Conservation (phyloP, 2,329 filamentous ascomycete genomes). For the Colletotrichum shisoi region DNA sequence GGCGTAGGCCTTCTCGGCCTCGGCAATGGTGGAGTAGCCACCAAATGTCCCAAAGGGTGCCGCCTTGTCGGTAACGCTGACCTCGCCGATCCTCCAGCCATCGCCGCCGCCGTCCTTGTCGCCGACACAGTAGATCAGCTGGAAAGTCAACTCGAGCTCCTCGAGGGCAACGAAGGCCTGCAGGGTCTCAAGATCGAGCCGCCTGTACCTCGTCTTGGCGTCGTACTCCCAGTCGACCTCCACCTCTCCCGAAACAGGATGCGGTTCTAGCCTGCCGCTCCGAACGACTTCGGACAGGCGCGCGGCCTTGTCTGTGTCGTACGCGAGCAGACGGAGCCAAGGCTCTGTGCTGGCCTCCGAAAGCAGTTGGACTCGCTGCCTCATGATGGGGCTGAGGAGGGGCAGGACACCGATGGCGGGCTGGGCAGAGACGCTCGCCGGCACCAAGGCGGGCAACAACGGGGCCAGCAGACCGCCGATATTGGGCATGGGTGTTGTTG, state of each 20-base stretch:
- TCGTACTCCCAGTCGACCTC: slow-evolving; percentile 76
- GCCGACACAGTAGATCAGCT: slow-evolving; percentile 73
- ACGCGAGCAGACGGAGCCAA: slow-evolving; percentile 78
- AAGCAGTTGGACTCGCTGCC: slow-evolving; percentile 72
- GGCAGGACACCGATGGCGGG: slow-evolving; percentile 66
- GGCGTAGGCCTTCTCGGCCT: slow-evolving; percentile 67
- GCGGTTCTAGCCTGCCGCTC: slow-evolving; percentile 74
- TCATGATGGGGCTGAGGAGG: slow-evolving; percentile 70
- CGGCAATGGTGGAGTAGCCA: slow-evolving; percentile 60
- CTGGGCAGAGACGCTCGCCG: slow-evolving; percentile 64
- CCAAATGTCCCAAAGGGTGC: slow-evolving; percentile 64
- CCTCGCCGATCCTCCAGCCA: slow-evolving; percentile 77
- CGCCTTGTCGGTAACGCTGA: slow-evolving; percentile 66
- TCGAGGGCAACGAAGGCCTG: slow-evolving; percentile 70
- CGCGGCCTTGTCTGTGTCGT: slow-evolving; percentile 65
- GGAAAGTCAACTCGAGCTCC: slow-evolving; percentile 69
- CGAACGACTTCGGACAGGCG: slow-evolving; percentile 68
- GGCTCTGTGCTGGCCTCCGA: slow-evolving; percentile 66
- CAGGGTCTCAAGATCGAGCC: slow-evolving; percentile 78
- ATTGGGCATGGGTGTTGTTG: slow-evolving; percentile 45
- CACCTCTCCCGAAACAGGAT: slow-evolving; percentile 80
- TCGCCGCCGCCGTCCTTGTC: slow-evolving; percentile 68
- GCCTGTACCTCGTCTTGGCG: slow-evolving; percentile 67
- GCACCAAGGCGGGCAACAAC: slow-evolving; percentile 67
- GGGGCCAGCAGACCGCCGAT: slow-evolving; percentile 60